A percentile compares a stretch with the other conserved stretches of the same genome.
These are phyloP conservation scores for Hygrophila difformis DNA, from an alignment of 257 asterid species.

Conservation along the genomic window DNA sequence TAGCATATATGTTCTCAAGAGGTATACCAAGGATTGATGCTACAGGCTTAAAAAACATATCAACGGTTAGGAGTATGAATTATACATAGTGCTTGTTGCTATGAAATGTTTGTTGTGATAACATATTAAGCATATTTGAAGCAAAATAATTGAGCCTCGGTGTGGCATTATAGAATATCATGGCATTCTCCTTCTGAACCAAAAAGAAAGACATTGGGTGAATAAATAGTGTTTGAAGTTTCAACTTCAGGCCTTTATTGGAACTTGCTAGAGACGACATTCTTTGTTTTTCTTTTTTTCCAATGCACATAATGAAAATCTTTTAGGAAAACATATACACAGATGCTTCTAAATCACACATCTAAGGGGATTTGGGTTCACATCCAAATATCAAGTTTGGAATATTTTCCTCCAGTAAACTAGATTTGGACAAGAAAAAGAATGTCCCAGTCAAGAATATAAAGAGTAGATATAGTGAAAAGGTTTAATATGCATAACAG, in stretches of 20 bases:
- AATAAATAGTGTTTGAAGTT: too few relatives aligned
- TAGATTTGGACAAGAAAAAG: neutral
- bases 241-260: too few relatives aligned
- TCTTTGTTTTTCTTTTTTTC: too few relatives aligned
- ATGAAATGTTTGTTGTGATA: neutral
- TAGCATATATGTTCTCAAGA: conserved; percentile 56
- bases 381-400: too few relatives aligned
- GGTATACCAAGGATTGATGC: conserved; percentile 81
- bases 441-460: neutral
- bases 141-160: neutral
- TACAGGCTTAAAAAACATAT: conserved; percentile 46
- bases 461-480: neutral
- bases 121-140: neutral
- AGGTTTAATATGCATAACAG: neutral
- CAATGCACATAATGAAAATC: too few relatives aligned
- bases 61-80: conserved; percentile 10
- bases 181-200: too few relatives aligned
- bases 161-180: neutral
- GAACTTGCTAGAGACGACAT: too few relatives aligned
- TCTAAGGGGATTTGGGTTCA: too few relatives aligned
- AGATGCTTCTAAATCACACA: too few relatives aligned
- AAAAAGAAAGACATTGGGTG: too few relatives aligned
- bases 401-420: too few relatives aligned
- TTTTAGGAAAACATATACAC: too few relatives aligned
- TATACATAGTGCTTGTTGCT: neutral